Evolutionary conservation across 352 stramenopile species (phyloP), one percentile per base, ranked within the genome.

Genomic region (Phytophthora pistaciae): DNA sequence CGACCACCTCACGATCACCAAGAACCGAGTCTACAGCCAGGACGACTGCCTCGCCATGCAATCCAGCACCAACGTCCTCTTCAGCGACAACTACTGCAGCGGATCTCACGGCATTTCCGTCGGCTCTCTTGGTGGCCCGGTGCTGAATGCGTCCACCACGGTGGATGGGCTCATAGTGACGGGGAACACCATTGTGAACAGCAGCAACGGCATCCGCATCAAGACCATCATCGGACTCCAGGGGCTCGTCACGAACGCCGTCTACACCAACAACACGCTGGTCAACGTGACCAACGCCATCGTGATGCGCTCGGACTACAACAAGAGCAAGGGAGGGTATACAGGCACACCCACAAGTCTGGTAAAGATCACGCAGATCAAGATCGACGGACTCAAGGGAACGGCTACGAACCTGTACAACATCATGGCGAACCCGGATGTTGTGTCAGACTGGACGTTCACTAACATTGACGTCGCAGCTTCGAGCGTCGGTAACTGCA

Each of bases 111-210:
- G 62, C n/a, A 69, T 69, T 42, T 69, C 62, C 0, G 50, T 69
- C 42, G 55, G 55, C 3, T 59, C 64, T 11, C 23, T 56, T 20
- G 50, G 50, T 21, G 50, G 50, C 14, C 8, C 5, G 7, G 13
- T 25, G 21, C n/a, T 20, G 9, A 14, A 56, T 10, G 3, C 7
- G 5, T 20, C 49, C 5, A 20, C 11, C 50, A 56, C 50, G 21
- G 50, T 56, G 11, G 8, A 23, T 3, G 50, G 50, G 1, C 50
- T 56, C 20, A 56, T 1, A 5, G 13, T 70, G 23, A 11, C 44
- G 20, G 44, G 55, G 10, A 70, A 70, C 21, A 64, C 36, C 29
- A 65, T 65, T 29, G 29, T 60, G 31, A 40, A 70, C 64, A 70
- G 55, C 8, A 56, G 18, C 54, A 65, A 70, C 55, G 50, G 50